Evolutionary conservation across 176 grass and related monocot genomes (phyloP).

Genomic region (Musa schizocarpa): DNA sequence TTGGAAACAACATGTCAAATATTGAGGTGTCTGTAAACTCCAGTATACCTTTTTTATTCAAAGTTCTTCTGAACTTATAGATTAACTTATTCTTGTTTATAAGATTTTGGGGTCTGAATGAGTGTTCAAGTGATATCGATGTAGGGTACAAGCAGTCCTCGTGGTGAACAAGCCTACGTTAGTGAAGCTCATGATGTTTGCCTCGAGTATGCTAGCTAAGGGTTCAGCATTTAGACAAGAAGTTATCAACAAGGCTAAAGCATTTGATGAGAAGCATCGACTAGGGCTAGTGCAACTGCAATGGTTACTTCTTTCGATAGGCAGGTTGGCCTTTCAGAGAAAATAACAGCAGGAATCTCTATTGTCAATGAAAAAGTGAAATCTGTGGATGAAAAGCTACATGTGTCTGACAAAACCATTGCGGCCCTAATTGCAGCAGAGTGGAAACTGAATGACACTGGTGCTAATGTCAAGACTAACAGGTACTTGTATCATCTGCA

Average conservation of each 20-base stretch:
- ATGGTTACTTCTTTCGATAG: conserved; percentile 81
- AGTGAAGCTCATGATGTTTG: conserved; percentile 82
- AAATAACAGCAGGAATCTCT: conserved; percentile 71
- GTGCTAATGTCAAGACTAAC: conserved; percentile 83
- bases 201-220: conserved; percentile 75
- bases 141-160: conserved; percentile 55
- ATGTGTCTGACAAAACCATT: conserved; percentile 93
- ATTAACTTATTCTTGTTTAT: background rate
- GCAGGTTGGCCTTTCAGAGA: conserved; percentile 68
- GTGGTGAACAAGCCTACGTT: conserved; percentile 41
- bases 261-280: conserved; percentile 86
- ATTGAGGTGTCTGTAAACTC: conserved; percentile 1
- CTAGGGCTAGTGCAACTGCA: conserved; percentile 63
- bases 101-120: background rate
- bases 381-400: conserved; percentile 76
- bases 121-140: background rate
- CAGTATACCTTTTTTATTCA: conserved; percentile 1
- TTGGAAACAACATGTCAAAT: background rate
- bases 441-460: conserved; percentile 79
- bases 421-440: conserved; percentile 71
- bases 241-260: conserved; percentile 93
- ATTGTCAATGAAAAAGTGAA: conserved; percentile 94
- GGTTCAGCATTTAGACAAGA: conserved; percentile 77
- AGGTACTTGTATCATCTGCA: background rate
- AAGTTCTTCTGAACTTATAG: background rate